phyloP scores from a whole-genome alignment of 1,139 yeast genomes.

The Saccharomycopsis crataegensis region DNA sequence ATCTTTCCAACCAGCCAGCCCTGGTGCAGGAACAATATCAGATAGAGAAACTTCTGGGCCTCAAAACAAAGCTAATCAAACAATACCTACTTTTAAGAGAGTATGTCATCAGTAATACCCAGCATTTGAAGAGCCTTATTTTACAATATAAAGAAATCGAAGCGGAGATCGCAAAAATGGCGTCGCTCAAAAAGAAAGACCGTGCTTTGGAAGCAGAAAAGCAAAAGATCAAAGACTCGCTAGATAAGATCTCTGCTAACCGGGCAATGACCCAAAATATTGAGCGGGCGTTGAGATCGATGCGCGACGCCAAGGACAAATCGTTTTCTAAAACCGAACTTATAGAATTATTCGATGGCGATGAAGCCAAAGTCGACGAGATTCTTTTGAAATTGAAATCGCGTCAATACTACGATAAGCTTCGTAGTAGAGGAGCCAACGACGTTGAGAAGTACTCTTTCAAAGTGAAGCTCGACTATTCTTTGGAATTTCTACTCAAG shows the following conservation, averaged over 20 bases:
- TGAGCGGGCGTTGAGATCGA: neutral
- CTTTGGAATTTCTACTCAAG: slow-evolving; percentile 4
- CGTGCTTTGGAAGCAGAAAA: neutral
- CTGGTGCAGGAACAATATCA: neutral
- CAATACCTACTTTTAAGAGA: slow-evolving; percentile 2
- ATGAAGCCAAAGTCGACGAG: neutral
- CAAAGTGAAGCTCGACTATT: slow-evolving; percentile 1
- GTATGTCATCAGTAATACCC: neutral
- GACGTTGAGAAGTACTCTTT: neutral
- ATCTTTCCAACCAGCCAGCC: neutral
- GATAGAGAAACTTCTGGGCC: neutral
- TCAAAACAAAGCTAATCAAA: neutral
- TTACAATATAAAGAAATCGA: slow-evolving; percentile 1
- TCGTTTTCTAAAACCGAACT: neutral
- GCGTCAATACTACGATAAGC: neutral
- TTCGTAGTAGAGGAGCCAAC: neutral
- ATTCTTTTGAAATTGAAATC: neutral
- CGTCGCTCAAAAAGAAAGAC: neutral
- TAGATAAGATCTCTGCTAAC: neutral
- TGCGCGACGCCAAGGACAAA: neutral
- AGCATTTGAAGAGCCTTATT: slow-evolving; percentile 2
- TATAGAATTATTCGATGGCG: slow-evolving; percentile 3
- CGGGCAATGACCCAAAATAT: neutral
- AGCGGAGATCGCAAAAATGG: neutral
- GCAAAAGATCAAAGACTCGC: neutral